Evolutionary conservation across 2,329 filamentous ascomycete genomes (phyloP), one percentile per base, ranked within the genome.

Genomic region (Pseudogymnoascus sp.): DNA sequence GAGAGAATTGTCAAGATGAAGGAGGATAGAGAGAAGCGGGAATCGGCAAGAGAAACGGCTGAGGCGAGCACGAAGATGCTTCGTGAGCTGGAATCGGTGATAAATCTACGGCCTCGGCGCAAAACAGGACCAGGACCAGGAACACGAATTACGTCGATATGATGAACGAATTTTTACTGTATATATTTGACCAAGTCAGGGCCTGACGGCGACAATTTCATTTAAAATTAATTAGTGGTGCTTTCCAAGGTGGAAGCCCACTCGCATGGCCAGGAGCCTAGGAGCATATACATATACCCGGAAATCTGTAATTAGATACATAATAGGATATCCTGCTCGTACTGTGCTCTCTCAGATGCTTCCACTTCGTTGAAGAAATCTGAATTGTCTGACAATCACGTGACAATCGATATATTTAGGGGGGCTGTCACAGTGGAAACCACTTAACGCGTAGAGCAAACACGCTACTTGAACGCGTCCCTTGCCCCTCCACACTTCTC

Each of bases 21-120:
- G 69, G 93, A 96, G 72, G 93, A 97, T 49, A 84, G 93, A 63
- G 87, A 86, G 62, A 85, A 84, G 66, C 89, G 90, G 72, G 88
- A 89, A 18, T 80, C 85, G 42, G 79, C 87, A 42, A 85, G 87
- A 63, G 90, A 93, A 69, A 88, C 89, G 71, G 80, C 86, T 49
- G 91, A 97, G 66, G 89, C 91, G 9, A 96, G 87, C 66, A 90
- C 87, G 46, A 91, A 89, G 69, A 96, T 99, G 91, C 82, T 99
- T 66, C 87, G 89, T 66, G 95, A 99, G 77, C 81, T 99, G 64
- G 91, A 97, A 78, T 93, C 90, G 67, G 85, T 99, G 65, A 96
- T 97, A 73, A 85, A 84, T 68, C 76, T 84, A 68, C 75, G 81
- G 64, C 79, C 81, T 16, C 74, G 67, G 43, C 65, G 69, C 23